Conservation (phyloP, 805 yeast genomes). For the Wickerhamomyces sydowiorum region DNA sequence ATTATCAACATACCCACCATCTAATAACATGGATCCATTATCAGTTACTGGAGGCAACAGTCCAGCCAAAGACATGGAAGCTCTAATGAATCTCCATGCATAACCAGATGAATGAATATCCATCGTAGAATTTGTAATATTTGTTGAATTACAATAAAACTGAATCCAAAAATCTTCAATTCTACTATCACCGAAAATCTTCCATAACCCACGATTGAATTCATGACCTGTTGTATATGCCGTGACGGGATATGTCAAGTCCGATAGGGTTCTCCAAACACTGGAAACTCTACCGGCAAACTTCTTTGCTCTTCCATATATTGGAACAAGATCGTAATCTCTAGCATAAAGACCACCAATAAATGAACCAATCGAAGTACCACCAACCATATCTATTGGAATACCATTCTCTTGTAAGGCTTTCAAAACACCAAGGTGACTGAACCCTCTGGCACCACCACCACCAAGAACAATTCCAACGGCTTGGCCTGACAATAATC, state of each 20-base stretch:
- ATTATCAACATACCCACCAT: conserved; percentile 95
- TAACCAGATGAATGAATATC: conserved; percentile 90
- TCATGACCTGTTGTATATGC: conserved; percentile 97
- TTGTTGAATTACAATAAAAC: conserved; percentile 87
- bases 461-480: conserved; percentile 95
- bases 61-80: conserved; percentile 96
- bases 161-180: conserved; percentile 96
- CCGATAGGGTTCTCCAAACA: conserved; percentile 78
- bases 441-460: conserved; percentile 94
- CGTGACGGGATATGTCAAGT: conserved; percentile 88
- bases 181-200: conserved; percentile 84
- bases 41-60: conserved; percentile 83
- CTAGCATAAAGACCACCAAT: conserved; percentile 93
- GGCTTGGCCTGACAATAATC: conserved; percentile 87
- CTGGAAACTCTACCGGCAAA: conserved; percentile 80
- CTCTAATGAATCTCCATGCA: conserved; percentile 93
- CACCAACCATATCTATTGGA: conserved; percentile 92
- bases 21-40: conserved; percentile 87
- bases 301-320: conserved; percentile 83
- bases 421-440: conserved; percentile 87
- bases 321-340: conserved; percentile 87
- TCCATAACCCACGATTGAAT: conserved; percentile 97
- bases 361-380: conserved; percentile 94
- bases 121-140: conserved; percentile 91
- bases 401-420: conserved; percentile 90